These are phyloP conservation scores for Linnemannia hyalina DNA, from an alignment of 192 early-diverging fungal genomes.

Conservation along the genomic window DNA sequence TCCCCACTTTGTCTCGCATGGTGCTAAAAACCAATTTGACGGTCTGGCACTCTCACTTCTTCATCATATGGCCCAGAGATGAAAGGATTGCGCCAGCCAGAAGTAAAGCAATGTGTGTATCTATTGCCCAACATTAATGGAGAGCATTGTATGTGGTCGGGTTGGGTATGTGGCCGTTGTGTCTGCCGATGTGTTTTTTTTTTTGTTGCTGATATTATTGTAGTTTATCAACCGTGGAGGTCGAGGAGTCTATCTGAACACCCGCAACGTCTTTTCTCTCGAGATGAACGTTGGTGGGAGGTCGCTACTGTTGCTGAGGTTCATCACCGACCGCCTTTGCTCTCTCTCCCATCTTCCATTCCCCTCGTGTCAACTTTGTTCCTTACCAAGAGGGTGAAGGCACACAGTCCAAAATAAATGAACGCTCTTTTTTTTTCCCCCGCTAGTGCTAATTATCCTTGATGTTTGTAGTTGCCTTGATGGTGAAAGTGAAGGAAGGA, in stretches of 20 bases:
- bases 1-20: background rate
- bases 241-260: no score
- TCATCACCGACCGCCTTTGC: background rate
- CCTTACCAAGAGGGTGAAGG: background rate
- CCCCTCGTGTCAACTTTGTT: slow-evolving; percentile 13
- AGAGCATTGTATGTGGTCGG: no score
- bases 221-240: background rate
- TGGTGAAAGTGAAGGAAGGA: no score
- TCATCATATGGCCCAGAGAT: background rate
- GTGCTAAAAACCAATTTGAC: background rate
- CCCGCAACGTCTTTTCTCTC: background rate
- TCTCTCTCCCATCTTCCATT: background rate
- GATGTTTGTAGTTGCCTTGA: no score
- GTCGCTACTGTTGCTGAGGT: background rate
- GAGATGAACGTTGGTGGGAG: background rate
- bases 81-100: background rate
- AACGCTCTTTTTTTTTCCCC: background rate
- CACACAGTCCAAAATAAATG: background rate
- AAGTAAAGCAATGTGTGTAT: background rate
- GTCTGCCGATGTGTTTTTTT: background rate
- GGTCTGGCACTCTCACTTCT: background rate
- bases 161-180: background rate
- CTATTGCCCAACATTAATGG: no score
- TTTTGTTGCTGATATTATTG: background rate
- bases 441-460: background rate